A percentile compares a stretch with the other conserved stretches of the same genome.
Evolutionary conservation across 1,284 basidiomycete genomes (phyloP).

Genomic region (Melampsora occidentalis): DNA sequence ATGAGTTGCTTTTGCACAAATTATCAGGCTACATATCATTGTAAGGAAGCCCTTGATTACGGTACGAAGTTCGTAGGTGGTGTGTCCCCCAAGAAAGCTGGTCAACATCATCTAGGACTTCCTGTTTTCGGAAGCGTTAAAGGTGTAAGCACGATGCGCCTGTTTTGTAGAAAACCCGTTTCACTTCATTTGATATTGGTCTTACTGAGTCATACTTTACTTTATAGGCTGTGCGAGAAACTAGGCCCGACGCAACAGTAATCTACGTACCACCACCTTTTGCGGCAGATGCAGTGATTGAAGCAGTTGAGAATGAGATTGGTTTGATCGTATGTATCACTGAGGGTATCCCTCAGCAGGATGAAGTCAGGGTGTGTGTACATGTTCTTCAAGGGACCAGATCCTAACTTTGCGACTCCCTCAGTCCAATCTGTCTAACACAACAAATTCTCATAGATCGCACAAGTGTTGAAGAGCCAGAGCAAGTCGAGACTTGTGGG

Average conservation of each 20-base stretch:
- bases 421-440: background rate
- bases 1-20: background rate
- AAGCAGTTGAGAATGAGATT: slow-evolving; percentile 96
- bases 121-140: slow-evolving; percentile 90
- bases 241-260: slow-evolving; percentile 83
- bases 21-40: slow-evolving; percentile 90
- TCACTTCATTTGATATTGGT: slow-evolving; percentile 46
- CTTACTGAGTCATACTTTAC: background rate
- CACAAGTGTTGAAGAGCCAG: slow-evolving; percentile 89
- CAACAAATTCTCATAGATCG: slow-evolving; percentile 61
- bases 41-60: slow-evolving; percentile 86
- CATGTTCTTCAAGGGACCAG: background rate
- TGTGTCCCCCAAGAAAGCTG: slow-evolving; percentile 96
- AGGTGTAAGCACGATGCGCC: slow-evolving; percentile 62
- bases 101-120: slow-evolving; percentile 87
- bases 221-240: slow-evolving; percentile 72
- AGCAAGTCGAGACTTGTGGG: slow-evolving; percentile 91
- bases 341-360: slow-evolving; percentile 92
- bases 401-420: background rate
- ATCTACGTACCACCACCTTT: slow-evolving; percentile 92
- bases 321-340: slow-evolving; percentile 94
- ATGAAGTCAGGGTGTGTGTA: slow-evolving; percentile 75
- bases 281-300: slow-evolving; percentile 91
- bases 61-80: slow-evolving; percentile 97
- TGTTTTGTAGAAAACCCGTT: background rate